phyloP scores from a whole-genome alignment of 2,329 filamentous ascomycete species.

The Nothopassalora personata region DNA sequence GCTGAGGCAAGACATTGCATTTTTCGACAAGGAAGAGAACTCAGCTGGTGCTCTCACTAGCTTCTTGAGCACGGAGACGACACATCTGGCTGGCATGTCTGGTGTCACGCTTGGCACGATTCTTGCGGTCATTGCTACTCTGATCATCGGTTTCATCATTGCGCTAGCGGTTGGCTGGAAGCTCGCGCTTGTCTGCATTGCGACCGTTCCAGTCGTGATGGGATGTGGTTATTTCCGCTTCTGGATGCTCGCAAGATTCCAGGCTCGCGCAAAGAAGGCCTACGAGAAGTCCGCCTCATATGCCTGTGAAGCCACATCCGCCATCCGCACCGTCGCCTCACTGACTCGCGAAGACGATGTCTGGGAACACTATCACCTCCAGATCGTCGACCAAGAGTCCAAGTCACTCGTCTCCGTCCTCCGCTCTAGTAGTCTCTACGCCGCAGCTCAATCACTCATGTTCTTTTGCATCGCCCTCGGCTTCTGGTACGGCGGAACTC shows the following conservation, averaged over 20 bases:
- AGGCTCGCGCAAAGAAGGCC: slow-evolving; percentile 69
- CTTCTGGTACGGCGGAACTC: slow-evolving; percentile 84
- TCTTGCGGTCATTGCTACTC: slow-evolving; percentile 71
- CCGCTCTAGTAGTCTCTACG: slow-evolving; percentile 73
- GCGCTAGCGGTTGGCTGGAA: slow-evolving; percentile 81
- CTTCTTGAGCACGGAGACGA: slow-evolving; percentile 84
- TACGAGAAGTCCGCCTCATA: slow-evolving; percentile 78
- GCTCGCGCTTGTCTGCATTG: slow-evolving; percentile 73
- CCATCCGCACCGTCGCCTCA: slow-evolving; percentile 88
- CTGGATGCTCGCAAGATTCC: slow-evolving; percentile 74
- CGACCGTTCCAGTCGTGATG: slow-evolving; percentile 71
- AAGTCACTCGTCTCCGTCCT: slow-evolving; percentile 67
- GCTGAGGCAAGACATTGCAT: slow-evolving; percentile 85
- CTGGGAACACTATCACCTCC: slow-evolving; percentile 61
- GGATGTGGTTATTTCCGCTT: slow-evolving; percentile 84
- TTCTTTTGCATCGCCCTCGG: slow-evolving; percentile 81
- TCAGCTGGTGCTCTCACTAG: slow-evolving; percentile 82
- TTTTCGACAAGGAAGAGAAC: slow-evolving; percentile 87
- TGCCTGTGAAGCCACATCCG: slow-evolving; percentile 88
- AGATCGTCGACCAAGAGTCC: slow-evolving; percentile 61
- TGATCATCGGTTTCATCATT: slow-evolving; percentile 66
- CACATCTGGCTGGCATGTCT: slow-evolving; percentile 79
- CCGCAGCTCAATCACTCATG: slow-evolving; percentile 74
- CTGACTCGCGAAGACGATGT: slow-evolving; percentile 84
- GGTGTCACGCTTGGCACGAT: slow-evolving; percentile 84